phyloP scores from a whole-genome alignment of 441 rosid species.

The Arabidopsis lyrata region DNA sequence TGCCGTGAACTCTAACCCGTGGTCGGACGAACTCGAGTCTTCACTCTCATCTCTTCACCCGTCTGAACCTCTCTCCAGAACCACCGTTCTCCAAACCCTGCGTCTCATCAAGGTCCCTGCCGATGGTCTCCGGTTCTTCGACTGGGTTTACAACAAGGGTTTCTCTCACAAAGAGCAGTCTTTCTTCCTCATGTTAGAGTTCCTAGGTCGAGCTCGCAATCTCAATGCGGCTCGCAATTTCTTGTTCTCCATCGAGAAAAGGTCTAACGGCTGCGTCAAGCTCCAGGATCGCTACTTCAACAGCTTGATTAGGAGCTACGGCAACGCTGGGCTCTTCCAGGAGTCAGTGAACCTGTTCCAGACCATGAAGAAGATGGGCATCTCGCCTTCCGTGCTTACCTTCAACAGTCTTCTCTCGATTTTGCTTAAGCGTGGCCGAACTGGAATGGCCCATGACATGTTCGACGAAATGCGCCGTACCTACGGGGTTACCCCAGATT shows the following conservation, averaged over 20 bases:
- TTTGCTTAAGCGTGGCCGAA: conserved; percentile 75
- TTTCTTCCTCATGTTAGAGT: conserved; percentile 72
- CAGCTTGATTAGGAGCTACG: conserved; percentile 73
- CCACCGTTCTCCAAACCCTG: conserved; percentile 61
- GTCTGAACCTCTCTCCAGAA: conserved; percentile 56
- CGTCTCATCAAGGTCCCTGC: conserved; percentile 58
- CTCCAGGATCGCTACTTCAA: conserved; percentile 73
- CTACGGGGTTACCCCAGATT: conserved; percentile 73
- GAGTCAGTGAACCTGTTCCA: conserved; percentile 70
- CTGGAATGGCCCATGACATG: conserved; percentile 68
- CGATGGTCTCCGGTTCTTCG: conserved; percentile 68
- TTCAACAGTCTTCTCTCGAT: conserved; percentile 69
- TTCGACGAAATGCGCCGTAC: conserved; percentile 82
- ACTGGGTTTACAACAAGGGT: conserved; percentile 57
- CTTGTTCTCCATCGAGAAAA: conserved; percentile 65
- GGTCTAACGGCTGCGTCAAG: conserved; percentile 62
- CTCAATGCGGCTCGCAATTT: conserved; percentile 81
- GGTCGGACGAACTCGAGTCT: conserved; percentile 68
- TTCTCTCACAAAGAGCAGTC: conserved; percentile 62
- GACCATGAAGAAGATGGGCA: conserved; percentile 72
- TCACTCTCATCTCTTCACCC: conserved; percentile 58
- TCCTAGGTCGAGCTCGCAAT: conserved; percentile 65
- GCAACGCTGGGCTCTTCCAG: conserved; percentile 66
- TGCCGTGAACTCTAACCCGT: conserved; percentile 55
- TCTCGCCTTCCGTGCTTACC: conserved; percentile 72